Base-by-base conservation (phyloP, 768 basidiomycete genomes). In the Terana coerulea region DNA sequence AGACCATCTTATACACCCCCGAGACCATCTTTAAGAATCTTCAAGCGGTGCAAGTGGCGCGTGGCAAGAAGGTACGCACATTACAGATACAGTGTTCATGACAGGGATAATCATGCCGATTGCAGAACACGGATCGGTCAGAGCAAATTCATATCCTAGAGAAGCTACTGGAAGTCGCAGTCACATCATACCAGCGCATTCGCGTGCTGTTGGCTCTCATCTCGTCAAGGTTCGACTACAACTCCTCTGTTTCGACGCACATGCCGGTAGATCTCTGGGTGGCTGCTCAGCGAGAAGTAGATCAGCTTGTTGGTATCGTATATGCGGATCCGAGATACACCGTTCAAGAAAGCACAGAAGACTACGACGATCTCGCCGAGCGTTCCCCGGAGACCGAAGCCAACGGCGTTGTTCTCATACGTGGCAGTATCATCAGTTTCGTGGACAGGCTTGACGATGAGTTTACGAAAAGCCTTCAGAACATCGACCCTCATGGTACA, bases 401-500 rank as follows among this genome's bases (percentile, higher is more conserved):
- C 22, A 79, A 77, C 56, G 86, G 88, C 10, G 64, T 86, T 39
- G 93, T 98, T 52, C 80, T 83, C 53, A 88, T 99, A 53, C 87
- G 95, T 46, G 97, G 97, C 36, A 95, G 90, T 64, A 83, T 99
- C 67, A 95, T 98, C 69, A 91, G 91, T 64, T 91, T 97, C 59
- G 81, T 99, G 41, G 97, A 99, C 67, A 86, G 95, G 47, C 72
- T 99, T 41, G 97, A 98, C 66, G 97, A 98, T 61, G 97, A 99
- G 71, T 99, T 99, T 67, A 98, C 94, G 37, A 90, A 90, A 64
- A 94, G 91, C 61, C 71, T 99, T 29, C 97, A 98, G 79, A 93
- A 98, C 64, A 93, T 97, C 57, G 97, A 99, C 62, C 95, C 97
- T 7, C 97, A 99, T 65, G 94, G 97, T 2, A 92, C 90, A n/a